phyloP scores from a whole-genome alignment of 192 early-diverging fungal genomes.

The Coemansia sp. region DNA sequence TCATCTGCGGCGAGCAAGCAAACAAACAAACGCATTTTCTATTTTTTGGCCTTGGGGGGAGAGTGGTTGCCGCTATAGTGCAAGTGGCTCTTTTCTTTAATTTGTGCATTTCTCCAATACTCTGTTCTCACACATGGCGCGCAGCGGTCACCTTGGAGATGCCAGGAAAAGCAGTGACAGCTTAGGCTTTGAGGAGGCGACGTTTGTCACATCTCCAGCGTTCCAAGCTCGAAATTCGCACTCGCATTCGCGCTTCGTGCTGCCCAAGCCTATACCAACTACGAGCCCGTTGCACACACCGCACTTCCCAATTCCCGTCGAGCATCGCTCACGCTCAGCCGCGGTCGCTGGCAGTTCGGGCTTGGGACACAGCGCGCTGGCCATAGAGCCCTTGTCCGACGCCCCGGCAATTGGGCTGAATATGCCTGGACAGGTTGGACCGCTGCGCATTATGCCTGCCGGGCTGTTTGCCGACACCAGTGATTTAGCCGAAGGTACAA shows the following conservation, averaged over 20 bases:
- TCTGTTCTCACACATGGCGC: not conserved
- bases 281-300: slow-evolving; percentile 26
- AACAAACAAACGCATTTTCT: not conserved
- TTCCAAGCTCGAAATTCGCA: not conserved
- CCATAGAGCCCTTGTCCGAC: slow-evolving; percentile 20
- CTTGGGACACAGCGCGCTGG: slow-evolving; percentile 9
- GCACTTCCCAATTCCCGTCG: slow-evolving; percentile 25
- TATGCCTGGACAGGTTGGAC: slow-evolving; percentile 6
- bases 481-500: not conserved
- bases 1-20: not conserved
- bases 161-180: slow-evolving; percentile 21
- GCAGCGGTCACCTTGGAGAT: not conserved
- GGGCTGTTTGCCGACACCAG: slow-evolving; percentile 7
- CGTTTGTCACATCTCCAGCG: slow-evolving; percentile 27
- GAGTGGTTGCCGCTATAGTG: slow-evolving; percentile 1
- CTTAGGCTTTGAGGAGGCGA: slow-evolving; percentile 32
- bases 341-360: slow-evolving; percentile 5
- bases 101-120: not conserved
- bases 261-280: not conserved
- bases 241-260: not conserved
- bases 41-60: not conserved
- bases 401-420: slow-evolving; percentile 21
- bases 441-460: slow-evolving; percentile 18
- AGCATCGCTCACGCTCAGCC: not conserved
- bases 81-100: not conserved